phyloP scores from a whole-genome alignment of 2,329 filamentous ascomycete species.

The Ophiocordyceps camponoti-saundersi region DNA sequence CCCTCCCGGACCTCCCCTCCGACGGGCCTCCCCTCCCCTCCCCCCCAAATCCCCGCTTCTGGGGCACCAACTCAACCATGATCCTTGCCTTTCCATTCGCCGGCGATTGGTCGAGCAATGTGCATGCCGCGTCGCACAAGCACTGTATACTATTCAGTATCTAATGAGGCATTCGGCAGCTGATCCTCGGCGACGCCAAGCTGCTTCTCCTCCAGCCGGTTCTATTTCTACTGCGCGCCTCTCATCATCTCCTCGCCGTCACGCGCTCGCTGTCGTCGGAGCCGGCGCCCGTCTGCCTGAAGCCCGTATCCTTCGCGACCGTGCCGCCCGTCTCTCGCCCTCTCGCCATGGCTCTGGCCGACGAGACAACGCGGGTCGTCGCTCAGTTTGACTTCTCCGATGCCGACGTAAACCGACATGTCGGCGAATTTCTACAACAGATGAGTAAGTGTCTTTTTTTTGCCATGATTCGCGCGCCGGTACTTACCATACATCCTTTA shows the following conservation, averaged over 20 bases:
- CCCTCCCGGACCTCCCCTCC: slow-evolving; percentile 1
- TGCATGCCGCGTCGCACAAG: not conserved
- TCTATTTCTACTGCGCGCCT: not conserved
- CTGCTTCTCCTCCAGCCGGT: slow-evolving; percentile 13
- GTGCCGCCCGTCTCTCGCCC: slow-evolving; percentile 34
- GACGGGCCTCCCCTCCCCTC: not conserved
- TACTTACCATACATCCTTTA: slow-evolving; percentile 14
- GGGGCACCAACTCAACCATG: slow-evolving; percentile 1
- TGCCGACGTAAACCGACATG: slow-evolving; percentile 60
- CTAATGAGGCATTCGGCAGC: slow-evolving; percentile 15
- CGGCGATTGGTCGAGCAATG: not conserved
- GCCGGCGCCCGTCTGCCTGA: slow-evolving; percentile 34
- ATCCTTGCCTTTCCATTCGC: slow-evolving; percentile 1
- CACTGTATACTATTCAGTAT: slow-evolving; percentile 1
- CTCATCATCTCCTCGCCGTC: slow-evolving; percentile 10
- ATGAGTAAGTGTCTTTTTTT: slow-evolving; percentile 38
- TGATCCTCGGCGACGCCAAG: slow-evolving; percentile 31
- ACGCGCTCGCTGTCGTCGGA: slow-evolving; percentile 8
- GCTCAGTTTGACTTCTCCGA: slow-evolving; percentile 73
- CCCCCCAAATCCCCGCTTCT: too few species aligned
- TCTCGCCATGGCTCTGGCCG: slow-evolving; percentile 42
- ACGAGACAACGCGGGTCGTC: slow-evolving; percentile 65
- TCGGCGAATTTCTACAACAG: slow-evolving; percentile 72
- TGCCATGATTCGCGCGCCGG: not conserved
- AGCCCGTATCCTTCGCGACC: slow-evolving; percentile 35